phyloP scores from a whole-genome alignment of 78 protist genomes.

The Isochrysis galbana region DNA sequence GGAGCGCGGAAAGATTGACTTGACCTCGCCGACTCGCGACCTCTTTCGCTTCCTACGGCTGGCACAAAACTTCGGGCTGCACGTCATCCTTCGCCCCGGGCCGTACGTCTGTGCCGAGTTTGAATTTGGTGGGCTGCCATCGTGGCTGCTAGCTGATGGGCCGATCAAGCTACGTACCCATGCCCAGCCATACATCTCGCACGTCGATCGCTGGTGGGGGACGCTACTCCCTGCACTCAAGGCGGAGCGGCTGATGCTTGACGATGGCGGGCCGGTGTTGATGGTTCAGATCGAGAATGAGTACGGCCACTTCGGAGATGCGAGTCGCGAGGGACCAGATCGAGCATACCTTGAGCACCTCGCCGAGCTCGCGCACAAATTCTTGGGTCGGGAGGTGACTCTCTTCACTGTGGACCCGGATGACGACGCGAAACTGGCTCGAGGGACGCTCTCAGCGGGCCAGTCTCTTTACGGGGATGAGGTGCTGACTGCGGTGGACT shows the following conservation, averaged over 20 bases:
- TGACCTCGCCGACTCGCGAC: not conserved
- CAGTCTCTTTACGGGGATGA: not conserved
- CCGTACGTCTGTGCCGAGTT: constrained; percentile 71
- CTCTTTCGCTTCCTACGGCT: not conserved
- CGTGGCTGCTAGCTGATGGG: constrained; percentile 43
- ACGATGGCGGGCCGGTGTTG: constrained; percentile 67
- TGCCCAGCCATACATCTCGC: not conserved
- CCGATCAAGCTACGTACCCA: not conserved
- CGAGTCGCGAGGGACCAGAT: constrained; percentile 10
- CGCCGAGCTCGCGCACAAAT: not conserved
- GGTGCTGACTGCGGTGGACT: not conserved
- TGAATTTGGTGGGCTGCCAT: constrained; percentile 68
- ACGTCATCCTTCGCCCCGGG: constrained; percentile 27
- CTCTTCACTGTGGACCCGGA: not conserved
- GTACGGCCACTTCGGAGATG: constrained; percentile 63
- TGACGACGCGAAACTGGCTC: not conserved
- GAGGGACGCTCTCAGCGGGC: not conserved
- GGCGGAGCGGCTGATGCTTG: not conserved
- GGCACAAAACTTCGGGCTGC: not conserved
- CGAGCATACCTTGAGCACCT: constrained; percentile 35
- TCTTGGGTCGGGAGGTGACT: not conserved
- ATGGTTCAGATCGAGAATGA: constrained; percentile 76
- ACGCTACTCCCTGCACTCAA: not conserved
- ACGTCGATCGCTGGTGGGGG: constrained; percentile 15
- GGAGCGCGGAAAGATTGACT: not conserved